phyloP scores from a whole-genome alignment of 495 filamentous ascomycete genomes.

The Extremus antarcticus region DNA sequence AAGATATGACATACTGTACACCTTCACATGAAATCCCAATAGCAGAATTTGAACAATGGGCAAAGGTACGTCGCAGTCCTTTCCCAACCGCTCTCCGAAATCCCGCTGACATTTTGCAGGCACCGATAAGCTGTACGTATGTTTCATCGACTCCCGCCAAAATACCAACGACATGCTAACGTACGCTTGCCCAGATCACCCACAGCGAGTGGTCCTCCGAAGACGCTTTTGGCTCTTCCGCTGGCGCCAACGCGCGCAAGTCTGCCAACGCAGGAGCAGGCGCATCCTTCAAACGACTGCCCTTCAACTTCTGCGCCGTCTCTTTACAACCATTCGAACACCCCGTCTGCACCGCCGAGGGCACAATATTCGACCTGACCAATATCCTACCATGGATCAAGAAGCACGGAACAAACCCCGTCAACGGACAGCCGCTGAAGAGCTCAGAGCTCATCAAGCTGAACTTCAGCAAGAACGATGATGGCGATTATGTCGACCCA shows the following conservation, averaged over 20 bases:
- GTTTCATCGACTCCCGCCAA: constrained; percentile 19
- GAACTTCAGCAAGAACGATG: constrained; percentile 83
- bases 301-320: constrained; percentile 96
- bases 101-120: constrained; percentile 26
- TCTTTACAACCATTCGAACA: constrained; percentile 68
- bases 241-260: constrained; percentile 52
- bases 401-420: constrained; percentile 82
- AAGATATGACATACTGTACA: too few relatives aligned
- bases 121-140: constrained; percentile 67
- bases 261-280: constrained; percentile 38
- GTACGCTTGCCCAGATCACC: constrained; percentile 54
- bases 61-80: constrained; percentile 38
- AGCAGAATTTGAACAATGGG: too few relatives aligned
- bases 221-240: constrained; percentile 69
- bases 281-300: constrained; percentile 71
- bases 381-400: constrained; percentile 67
- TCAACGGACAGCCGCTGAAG: constrained; percentile 68
- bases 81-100: background rate
- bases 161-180: constrained; percentile 17
- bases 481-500: constrained; percentile 87
- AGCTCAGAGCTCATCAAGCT: constrained; percentile 80
- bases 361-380: constrained; percentile 35
- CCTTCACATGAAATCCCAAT: too few relatives aligned
- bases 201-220: constrained; percentile 93
- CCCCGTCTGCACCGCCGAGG: constrained; percentile 33